Base-by-base conservation (phyloP, 2,329 filamentous ascomycete species). In the Nigrospora osmanthi region DNA sequence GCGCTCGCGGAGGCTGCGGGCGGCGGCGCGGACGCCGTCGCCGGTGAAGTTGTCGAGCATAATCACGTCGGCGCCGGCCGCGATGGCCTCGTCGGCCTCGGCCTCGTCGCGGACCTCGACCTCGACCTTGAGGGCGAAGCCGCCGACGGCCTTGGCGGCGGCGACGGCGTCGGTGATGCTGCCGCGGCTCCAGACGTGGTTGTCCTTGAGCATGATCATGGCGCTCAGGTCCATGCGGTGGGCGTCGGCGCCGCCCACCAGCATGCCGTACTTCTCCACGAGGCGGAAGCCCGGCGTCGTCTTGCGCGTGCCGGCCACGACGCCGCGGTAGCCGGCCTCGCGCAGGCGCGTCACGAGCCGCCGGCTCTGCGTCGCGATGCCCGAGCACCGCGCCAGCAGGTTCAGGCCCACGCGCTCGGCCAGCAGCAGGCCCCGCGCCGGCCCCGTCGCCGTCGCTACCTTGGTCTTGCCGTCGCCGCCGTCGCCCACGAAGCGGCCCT, bases 151-250 rank as follows among this genome's bases (percentile, higher is more conserved):
- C 62, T 88, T 88, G 19, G 93, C 93, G 2, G 91, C 88, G 35
- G 72, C 72, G 19, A 98, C 90, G 6, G 93, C 93, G 17, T 86
- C 81, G 1, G 85, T 82, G 64, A 98, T 97, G 60, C 85, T 87
- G 23, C 85, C 85, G 44, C 86, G 84, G 50, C 88, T 89, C 85
- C 91, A 96, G 46, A 98, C 85, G 67, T 98, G 93, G 67, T 98
- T 98, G 68, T 98, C 93, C 72, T 98, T 98, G 52, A 98, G 76
- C 93, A 98, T 98, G 46, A 90, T 90, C 93, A 98, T 97, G 52
- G 84, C 80, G 63, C 82, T 87, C 46, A 98, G 73, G 63, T 98
- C 93, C 68, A 95, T 88, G 31, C 93, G 76, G 65, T 98, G 93
- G 3, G 84, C 80, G 67, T 98, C 93, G 14, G 89, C 90, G 11